phyloP scores from a whole-genome alignment of 441 rosid species.

The Monsonia emarginata region DNA sequence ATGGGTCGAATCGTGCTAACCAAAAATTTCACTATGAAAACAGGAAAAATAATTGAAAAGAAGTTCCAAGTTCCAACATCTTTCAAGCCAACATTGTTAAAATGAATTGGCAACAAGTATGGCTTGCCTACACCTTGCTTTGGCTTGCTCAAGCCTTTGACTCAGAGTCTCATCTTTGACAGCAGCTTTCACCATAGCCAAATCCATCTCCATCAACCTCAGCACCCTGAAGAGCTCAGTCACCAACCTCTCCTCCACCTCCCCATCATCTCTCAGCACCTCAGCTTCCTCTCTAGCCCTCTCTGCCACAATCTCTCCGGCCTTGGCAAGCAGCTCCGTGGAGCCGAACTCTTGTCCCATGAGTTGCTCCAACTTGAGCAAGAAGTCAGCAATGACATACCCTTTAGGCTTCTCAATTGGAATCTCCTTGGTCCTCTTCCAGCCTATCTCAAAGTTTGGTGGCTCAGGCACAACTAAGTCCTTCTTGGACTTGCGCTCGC shows the following conservation, averaged over 20 bases:
- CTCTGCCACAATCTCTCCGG: slow-evolving; percentile 75
- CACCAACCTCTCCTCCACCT: slow-evolving; percentile 77
- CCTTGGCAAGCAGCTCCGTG: slow-evolving; percentile 56
- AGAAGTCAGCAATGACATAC: slow-evolving; percentile 66
- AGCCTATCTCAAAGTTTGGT: slow-evolving; percentile 68
- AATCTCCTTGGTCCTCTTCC: slow-evolving; percentile 68
- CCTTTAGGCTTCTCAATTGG: slow-evolving; percentile 65
- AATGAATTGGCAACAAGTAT: slow-evolving; percentile 80
- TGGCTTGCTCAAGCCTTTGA: slow-evolving; percentile 69
- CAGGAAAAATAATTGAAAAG: no score
- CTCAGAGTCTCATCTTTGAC: slow-evolving; percentile 63
- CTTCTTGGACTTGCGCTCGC: slow-evolving; percentile 33
- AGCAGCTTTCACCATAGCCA: slow-evolving; percentile 87
- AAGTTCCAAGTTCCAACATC: no score
- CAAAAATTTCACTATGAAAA: no score
- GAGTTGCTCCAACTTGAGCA: slow-evolving; percentile 56
- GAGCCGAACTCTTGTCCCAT: slow-evolving; percentile 78
- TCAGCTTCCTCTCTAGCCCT: slow-evolving; percentile 86
- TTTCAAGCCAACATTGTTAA: no score
- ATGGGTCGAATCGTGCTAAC: no score
- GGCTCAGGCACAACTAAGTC: slow-evolving; percentile 47
- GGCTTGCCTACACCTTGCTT: slow-evolving; percentile 85
- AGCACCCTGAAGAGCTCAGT: slow-evolving; percentile 74
- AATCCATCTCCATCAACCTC: slow-evolving; percentile 92
- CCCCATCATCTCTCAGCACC: slow-evolving; percentile 61